Evolutionary conservation across 306 rosid genomes (phyloP).

Genomic region (Castanopsis chinensis): DNA sequence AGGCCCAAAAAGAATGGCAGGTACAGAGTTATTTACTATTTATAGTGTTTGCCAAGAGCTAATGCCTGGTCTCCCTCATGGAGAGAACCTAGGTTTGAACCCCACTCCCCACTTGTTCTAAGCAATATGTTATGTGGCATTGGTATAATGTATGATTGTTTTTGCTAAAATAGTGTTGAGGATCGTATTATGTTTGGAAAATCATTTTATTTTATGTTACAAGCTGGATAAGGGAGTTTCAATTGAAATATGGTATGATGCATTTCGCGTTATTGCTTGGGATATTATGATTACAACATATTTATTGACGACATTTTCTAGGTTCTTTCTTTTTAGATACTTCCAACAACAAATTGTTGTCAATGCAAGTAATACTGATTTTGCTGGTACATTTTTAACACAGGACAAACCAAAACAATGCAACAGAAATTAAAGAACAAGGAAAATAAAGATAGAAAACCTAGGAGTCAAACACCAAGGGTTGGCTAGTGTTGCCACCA

Average conservation of each 20-base stretch:
- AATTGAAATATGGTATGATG: background rate
- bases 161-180: background rate
- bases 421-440: too few relatives aligned
- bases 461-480: too few relatives aligned
- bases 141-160: background rate
- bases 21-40: slow-evolving; percentile 29
- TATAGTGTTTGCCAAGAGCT: background rate
- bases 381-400: background rate
- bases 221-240: background rate
- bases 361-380: background rate
- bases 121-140: background rate
- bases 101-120: too few relatives aligned
- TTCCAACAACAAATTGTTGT: background rate
- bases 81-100: too few relatives aligned
- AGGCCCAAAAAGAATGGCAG: slow-evolving; percentile 57
- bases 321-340: background rate
- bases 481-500: too few relatives aligned
- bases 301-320: background rate
- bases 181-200: background rate
- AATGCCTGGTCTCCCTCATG: too few relatives aligned
- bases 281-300: background rate
- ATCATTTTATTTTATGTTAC: background rate
- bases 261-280: background rate
- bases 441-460: too few relatives aligned
- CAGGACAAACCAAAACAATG: too few relatives aligned